Percentiles rank a stretch among this genome's conserved stretches.
Evolutionary conservation across 305 asterid species (phyloP).

Genomic region (Fraxinus albicans): DNA sequence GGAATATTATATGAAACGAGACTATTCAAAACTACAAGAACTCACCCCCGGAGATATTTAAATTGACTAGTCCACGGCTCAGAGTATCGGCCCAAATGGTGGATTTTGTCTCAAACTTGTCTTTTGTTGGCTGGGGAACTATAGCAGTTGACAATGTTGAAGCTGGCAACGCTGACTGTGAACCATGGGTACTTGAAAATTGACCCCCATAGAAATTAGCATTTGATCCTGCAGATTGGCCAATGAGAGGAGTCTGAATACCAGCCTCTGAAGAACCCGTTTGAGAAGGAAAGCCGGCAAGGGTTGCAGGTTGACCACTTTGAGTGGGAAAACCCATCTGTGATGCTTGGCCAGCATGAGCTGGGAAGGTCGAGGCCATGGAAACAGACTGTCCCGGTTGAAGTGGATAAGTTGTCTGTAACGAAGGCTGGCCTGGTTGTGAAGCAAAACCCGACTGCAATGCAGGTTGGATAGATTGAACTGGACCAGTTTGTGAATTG

Average conservation of each 20-base stretch:
- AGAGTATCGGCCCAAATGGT: conserved; percentile 95
- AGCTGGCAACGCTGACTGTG: conserved; percentile 27
- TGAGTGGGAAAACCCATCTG: conserved; percentile 39
- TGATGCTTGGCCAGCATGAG: conserved; percentile 45
- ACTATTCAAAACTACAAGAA: conserved; percentile 16
- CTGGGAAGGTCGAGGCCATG: conserved; percentile 36
- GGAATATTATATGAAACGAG: background rate
- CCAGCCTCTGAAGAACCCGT: background rate
- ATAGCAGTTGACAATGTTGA: conserved; percentile 42
- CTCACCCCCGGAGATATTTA: conserved; percentile 95
- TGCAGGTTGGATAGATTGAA: conserved; percentile 39
- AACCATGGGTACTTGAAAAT: background rate
- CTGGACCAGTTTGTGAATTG: conserved; percentile 36
- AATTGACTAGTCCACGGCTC: conserved; percentile 89
- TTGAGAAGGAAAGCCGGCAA: background rate
- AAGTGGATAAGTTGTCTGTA: conserved; percentile 35
- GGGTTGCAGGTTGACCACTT: conserved; percentile 34
- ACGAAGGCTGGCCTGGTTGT: conserved; percentile 44
- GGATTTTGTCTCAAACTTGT: conserved; percentile 89
- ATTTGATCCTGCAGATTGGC: conserved; percentile 41
- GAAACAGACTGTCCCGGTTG: conserved; percentile 36
- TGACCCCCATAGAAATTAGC: conserved; percentile 46
- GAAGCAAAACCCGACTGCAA: conserved; percentile 40
- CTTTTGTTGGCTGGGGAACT: conserved; percentile 59
- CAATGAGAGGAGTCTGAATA: conserved; percentile 13